Evolutionary conservation across 306 rosid species (phyloP).

Genomic region (barrel medic (Medicago truncatula)): DNA sequence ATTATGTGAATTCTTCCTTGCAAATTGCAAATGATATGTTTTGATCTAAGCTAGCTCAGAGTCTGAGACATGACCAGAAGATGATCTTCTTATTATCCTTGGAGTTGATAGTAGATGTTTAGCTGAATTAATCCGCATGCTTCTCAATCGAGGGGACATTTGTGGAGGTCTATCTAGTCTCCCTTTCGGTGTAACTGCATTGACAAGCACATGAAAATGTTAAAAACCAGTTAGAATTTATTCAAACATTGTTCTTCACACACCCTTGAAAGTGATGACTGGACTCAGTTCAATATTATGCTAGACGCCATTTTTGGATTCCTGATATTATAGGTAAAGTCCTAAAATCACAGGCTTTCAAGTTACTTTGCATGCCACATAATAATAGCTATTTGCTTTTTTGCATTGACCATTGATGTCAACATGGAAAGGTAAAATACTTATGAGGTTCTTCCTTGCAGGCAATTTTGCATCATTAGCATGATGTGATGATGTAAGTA

Average conservation of each 20-base stretch:
- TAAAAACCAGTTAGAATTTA: conserved; percentile 4
- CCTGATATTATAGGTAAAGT: not conserved
- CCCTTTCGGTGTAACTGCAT: conserved; percentile 66
- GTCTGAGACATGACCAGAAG: conserved; percentile 87
- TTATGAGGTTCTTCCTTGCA: too few relatives aligned
- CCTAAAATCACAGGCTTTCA: not conserved
- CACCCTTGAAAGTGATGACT: too few relatives aligned
- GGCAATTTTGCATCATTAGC: too few relatives aligned
- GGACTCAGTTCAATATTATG: too few relatives aligned
- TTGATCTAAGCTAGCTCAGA: conserved; percentile 73
- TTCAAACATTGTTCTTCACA: not conserved
- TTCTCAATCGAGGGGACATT: conserved; percentile 48
- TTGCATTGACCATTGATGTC: not conserved
- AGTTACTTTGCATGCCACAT: not conserved
- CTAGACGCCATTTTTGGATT: not conserved
- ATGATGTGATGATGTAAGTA: too few relatives aligned
- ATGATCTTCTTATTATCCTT: conserved; percentile 58
- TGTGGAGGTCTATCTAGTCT: conserved; percentile 77
- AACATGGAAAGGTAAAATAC: not conserved
- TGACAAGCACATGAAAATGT: conserved; percentile 37
- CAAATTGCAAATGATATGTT: conserved; percentile 30
- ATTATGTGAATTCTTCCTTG: conserved; percentile 41
- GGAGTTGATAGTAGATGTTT: conserved; percentile 57
- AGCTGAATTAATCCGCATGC: conserved; percentile 52
- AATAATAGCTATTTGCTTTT: not conserved